Evolutionary conservation across 108 stramenopile genomes (phyloP).

Genomic region (Nitzschia inconspicua): DNA sequence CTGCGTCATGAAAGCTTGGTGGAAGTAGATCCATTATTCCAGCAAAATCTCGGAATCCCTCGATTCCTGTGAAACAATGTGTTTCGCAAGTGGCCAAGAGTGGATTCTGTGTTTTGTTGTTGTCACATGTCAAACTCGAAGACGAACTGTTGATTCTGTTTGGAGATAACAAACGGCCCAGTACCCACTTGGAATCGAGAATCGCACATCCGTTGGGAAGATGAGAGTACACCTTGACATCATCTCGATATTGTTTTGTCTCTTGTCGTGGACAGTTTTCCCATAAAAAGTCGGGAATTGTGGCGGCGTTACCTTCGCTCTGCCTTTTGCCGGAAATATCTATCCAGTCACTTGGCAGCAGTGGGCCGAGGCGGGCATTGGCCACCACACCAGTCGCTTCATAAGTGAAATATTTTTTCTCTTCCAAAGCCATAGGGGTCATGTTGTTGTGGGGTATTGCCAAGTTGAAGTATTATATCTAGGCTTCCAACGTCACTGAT

Average conservation of each 20-base stretch:
- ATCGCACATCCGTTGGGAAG: constrained; percentile 69
- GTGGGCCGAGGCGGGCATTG: constrained; percentile 35
- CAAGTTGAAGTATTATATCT: no score
- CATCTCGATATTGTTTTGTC: constrained; percentile 56
- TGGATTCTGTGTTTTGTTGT: constrained; percentile 9
- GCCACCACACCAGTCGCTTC: constrained; percentile 47
- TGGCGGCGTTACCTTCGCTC: not conserved
- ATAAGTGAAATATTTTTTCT: no score
- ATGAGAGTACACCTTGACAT: constrained; percentile 58
- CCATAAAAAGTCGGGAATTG: constrained; percentile 61
- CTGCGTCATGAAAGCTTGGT: no score
- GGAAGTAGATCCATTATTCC: constrained; percentile 11
- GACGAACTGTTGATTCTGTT: not conserved
- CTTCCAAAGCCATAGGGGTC: no score
- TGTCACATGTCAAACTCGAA: no score
- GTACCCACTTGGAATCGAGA: constrained; percentile 78
- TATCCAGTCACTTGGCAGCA: constrained; percentile 46
- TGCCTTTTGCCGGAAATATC: constrained; percentile 14
- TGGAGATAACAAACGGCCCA: constrained; percentile 50
- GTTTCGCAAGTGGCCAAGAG: constrained; percentile 48
- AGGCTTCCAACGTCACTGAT: no score
- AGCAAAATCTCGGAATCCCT: constrained; percentile 47
- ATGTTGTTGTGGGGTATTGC: no score
- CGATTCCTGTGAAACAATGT: constrained; percentile 61
- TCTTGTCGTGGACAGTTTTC: constrained; percentile 74